Base-by-base conservation (phyloP, 805 yeast genomes). In the Metschnikowia vanudenii region DNA sequence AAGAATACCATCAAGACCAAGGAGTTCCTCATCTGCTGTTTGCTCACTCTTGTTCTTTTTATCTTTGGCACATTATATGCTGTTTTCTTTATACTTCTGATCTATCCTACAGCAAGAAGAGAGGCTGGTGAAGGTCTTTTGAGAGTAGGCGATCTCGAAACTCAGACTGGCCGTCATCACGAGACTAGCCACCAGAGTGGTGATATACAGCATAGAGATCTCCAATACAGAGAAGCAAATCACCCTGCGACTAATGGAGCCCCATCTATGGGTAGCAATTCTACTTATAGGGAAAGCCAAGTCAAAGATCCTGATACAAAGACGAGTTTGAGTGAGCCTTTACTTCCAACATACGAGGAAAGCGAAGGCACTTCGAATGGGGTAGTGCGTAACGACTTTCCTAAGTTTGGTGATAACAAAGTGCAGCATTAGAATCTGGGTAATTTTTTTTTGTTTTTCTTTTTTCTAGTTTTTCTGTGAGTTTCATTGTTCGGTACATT, bases 1-100 rank as follows among this genome's bases (percentile, higher is more conserved):
- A 58, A 59, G 41, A 60, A 62, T 46, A 53, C 64, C n/a, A 49
- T 67, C 33, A 59, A 56, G 42, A 67, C 68, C 47, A 64, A 63
- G 53, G 73, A 68, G 50, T 64, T 69, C 39, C 58, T 63, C 29
- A 56, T 69, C 18, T 43, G 63, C 5, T 39, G 45, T 36, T 56
- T 69, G 7, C 64, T 74, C 16, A 34, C 64, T 3, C 53, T 68
- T 42, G 64, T 68, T 31, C 68, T 67, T 46, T 39, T 64, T 20
- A 29, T 41, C 4, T 37, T 44, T 12, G 75, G 73, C 2, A 45
- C 61, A 12, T 29, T 71, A 22, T 69, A 64, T 51, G 45, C 68
- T 5, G 17, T 69, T 17, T 67, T 63, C 55, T 62, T 67, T 45
- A 42, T 67, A 4, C 49, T 61, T 29, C 45, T 63, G 37, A 59